These are phyloP conservation scores for Lentinula novae-zelandiae DNA, from an alignment of 1,284 basidiomycete species.

Conservation along the genomic window DNA sequence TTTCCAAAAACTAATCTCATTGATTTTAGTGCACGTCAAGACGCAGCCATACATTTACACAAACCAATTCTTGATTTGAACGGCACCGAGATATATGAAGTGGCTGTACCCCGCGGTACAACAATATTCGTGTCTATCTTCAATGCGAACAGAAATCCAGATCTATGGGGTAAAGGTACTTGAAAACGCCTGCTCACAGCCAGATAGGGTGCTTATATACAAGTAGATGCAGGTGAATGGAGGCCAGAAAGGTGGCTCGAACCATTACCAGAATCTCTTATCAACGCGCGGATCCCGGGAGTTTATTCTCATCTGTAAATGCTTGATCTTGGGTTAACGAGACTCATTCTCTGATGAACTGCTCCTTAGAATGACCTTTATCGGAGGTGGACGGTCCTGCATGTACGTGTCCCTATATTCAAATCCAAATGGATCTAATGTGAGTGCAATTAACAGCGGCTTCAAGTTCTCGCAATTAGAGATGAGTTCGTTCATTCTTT, in stretches of 20 bases:
- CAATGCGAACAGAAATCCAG: slow-evolving; percentile 35
- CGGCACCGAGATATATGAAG: slow-evolving; percentile 19
- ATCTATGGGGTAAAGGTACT: slow-evolving; percentile 26
- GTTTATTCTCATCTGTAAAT: slow-evolving; percentile 29
- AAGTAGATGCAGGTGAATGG: slow-evolving; percentile 29
- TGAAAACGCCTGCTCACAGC: no score
- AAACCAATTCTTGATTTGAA: slow-evolving; percentile 22
- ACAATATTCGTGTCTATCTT: slow-evolving; percentile 35
- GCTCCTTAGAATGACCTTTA: slow-evolving; percentile 37
- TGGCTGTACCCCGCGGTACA: slow-evolving; percentile 29
- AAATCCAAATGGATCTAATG: neutral
- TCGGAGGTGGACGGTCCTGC: slow-evolving; percentile 38
- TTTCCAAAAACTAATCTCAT: neutral
- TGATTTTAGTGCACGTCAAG: slow-evolving; percentile 18
- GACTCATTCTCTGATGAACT: neutral
- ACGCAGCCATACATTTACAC: slow-evolving; percentile 21
- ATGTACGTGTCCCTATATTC: slow-evolving; percentile 23
- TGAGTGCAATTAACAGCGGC: slow-evolving; percentile 2
- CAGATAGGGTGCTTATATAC: neutral
- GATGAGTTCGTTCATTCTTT: slow-evolving; percentile 13
- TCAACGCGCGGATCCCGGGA: slow-evolving; percentile 30
- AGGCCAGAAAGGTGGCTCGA: slow-evolving; percentile 41
- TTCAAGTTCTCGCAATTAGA: slow-evolving; percentile 17
- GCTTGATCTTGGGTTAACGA: neutral
- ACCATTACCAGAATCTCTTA: slow-evolving; percentile 25